Evolutionary conservation across 1,284 basidiomycete genomes (phyloP), one percentile per base, ranked within the genome.

Genomic region (Kwoniella shivajii): DNA sequence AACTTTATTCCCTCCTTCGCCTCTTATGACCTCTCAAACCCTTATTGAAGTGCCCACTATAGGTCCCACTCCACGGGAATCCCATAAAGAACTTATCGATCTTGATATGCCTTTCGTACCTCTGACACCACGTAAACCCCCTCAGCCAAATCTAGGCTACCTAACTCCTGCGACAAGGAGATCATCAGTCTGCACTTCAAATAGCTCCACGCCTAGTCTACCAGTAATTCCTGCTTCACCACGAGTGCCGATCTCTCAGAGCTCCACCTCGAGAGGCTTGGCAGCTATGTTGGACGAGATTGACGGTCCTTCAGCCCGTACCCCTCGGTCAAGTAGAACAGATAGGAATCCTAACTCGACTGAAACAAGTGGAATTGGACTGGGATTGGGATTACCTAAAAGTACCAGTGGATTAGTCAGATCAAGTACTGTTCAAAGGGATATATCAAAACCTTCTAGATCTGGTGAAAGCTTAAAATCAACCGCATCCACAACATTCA

Each of bases 81-180:
- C 50, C 44, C n/a, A n/a, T 30, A 30, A 34, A 38, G 36, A 37
- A 24, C 51, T 63, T 26, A 54, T 41, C 7, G 72, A 71, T 31
- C 47, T 67, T 1, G 69, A 71, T 44, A 59, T 76, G 13, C 62
- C 71, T 3, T 76, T 76, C 51, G 62, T 74, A 5, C 75, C 75
- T 1, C 63, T 68, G 63, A 76, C 75, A 11, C 75, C 75, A 2
- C 56, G 64, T 29, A 74, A 74, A 53, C 64, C 61, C 14, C 57
- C 66, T 14, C 68, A 69, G 50, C 75, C 72, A 2, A 56, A 58
- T 26, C 65, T 76, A 1, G 75, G 75, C 3, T 75, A 69, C 50
- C 63, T 70, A 20, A 76, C 75, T 1, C 75, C 75, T 0, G 64
- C 65, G 1, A 62, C 65, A n/a, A 58, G 67, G 5, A 55, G 63